phyloP scores from a whole-genome alignment of 805 yeast genomes.

The Candida jianshihensis region DNA sequence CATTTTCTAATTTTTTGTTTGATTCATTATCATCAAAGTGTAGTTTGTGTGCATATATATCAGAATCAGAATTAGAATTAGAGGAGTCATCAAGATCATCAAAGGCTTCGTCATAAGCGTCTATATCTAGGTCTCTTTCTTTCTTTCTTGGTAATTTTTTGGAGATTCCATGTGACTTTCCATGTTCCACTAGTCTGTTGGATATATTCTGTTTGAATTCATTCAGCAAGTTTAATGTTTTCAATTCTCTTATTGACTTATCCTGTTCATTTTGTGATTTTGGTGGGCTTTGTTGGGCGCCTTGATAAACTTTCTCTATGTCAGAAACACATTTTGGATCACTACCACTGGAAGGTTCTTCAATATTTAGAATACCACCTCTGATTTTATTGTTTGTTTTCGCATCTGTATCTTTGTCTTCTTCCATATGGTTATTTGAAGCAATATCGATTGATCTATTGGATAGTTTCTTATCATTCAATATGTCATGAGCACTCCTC shows the following conservation, averaged over 20 bases:
- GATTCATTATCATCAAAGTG: conserved; percentile 13
- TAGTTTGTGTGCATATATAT: conserved; percentile 14
- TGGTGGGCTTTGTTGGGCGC: too few relatives aligned
- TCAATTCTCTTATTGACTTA: conserved; percentile 18
- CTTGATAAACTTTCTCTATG: too few relatives aligned
- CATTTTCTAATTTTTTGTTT: conserved; percentile 9
- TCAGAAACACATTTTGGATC: too few relatives aligned
- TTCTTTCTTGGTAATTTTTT: neutral
- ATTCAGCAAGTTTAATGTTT: conserved; percentile 22
- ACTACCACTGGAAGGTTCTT: too few relatives aligned
- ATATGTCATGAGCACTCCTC: conserved; percentile 36
- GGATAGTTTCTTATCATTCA: conserved; percentile 21
- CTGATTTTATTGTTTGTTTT: neutral
- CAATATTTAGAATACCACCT: too few relatives aligned
- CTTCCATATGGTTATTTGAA: neutral
- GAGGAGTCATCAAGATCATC: conserved; percentile 17
- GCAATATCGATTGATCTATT: conserved; percentile 1
- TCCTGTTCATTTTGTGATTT: too few relatives aligned
- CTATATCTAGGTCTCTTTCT: neutral
- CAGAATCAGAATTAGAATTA: conserved; percentile 17
- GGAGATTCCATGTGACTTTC: neutral
- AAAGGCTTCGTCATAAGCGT: conserved; percentile 14
- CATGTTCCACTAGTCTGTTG: neutral
- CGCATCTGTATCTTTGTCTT: neutral
- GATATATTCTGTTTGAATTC: conserved; percentile 21